These are phyloP conservation scores for Pseudogymnoascus sp. DNA, from an alignment of 2,329 filamentous ascomycete species.

Conservation along the genomic window DNA sequence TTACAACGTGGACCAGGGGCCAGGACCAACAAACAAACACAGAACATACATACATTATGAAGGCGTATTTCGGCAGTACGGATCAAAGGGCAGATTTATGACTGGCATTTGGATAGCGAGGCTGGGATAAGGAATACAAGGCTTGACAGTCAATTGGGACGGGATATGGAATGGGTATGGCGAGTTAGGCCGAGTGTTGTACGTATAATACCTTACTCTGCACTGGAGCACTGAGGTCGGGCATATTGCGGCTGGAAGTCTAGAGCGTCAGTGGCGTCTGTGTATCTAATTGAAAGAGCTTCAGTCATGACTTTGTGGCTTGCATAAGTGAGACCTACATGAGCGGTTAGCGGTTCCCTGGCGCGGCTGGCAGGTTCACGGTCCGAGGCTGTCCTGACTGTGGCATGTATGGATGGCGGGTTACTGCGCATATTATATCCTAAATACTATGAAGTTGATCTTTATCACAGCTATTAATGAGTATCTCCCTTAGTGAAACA, in stretches of 20 bases:
- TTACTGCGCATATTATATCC: neutral
- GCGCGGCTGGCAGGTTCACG: neutral
- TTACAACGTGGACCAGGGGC: neutral
- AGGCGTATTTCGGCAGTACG: neutral
- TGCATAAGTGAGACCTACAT: slow-evolving; percentile 1
- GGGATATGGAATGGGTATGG: neutral
- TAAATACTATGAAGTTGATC: neutral
- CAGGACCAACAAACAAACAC: neutral
- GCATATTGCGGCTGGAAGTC: neutral
- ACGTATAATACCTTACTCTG: neutral
- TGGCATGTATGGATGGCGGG: no score
- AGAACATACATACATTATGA: neutral
- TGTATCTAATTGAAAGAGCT: neutral
- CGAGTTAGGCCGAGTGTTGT: neutral
- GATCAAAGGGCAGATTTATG: neutral
- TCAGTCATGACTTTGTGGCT: neutral
- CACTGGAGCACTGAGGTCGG: neutral
- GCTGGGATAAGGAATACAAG: neutral
- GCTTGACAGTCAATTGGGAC: neutral
- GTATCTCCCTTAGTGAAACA: neutral
- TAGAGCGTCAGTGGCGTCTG: neutral
- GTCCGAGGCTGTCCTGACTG: neutral
- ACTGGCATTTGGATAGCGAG: neutral
- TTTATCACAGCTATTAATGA: neutral
- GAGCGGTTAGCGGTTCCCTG: neutral